A percentile compares a stretch with the other conserved stretches of the same genome.
phyloP scores from a whole-genome alignment of 805 yeast genomes.

The Wickerhamiella occidentalis region DNA sequence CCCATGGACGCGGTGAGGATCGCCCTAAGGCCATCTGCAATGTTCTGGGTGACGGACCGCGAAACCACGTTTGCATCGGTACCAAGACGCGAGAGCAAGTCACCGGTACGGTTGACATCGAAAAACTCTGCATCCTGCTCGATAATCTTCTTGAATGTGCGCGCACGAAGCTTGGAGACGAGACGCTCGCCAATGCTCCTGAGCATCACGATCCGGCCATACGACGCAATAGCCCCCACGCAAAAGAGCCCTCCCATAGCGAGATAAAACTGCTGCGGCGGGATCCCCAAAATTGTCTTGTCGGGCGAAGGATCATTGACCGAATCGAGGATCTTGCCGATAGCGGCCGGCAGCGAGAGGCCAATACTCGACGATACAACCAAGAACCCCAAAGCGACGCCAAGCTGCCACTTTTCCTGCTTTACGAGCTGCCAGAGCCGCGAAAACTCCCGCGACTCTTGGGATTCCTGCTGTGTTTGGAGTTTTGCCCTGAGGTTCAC shows the following conservation, averaged over 20 bases:
- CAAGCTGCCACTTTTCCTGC: slow-evolving; percentile 44
- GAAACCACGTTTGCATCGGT: slow-evolving; percentile 84
- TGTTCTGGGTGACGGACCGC: slow-evolving; percentile 72
- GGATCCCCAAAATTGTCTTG: slow-evolving; percentile 43
- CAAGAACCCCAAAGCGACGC: slow-evolving; percentile 52
- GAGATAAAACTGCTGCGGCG: slow-evolving; percentile 50
- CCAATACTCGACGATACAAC: slow-evolving; percentile 63
- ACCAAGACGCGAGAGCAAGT: slow-evolving; percentile 74
- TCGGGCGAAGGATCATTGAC: slow-evolving; percentile 34
- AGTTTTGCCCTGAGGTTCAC: slow-evolving; percentile 27
- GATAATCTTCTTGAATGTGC: slow-evolving; percentile 62
- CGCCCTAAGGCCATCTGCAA: slow-evolving; percentile 86
- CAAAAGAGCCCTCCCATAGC: slow-evolving; percentile 51
- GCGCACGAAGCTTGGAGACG: slow-evolving; percentile 70
- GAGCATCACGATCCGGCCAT: slow-evolving; percentile 64
- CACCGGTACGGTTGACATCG: slow-evolving; percentile 85
- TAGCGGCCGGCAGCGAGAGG: slow-evolving; percentile 68
- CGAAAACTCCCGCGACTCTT: slow-evolving; percentile 30
- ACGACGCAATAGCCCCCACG: slow-evolving; percentile 66
- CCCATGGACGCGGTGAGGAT: slow-evolving; percentile 76
- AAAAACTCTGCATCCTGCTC: slow-evolving; percentile 82
- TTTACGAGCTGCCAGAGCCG: slow-evolving; percentile 45
- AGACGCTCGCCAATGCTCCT: slow-evolving; percentile 75
- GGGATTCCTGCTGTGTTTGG: slow-evolving; percentile 17
- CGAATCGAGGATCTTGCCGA: slow-evolving; percentile 77